phyloP scores from a whole-genome alignment of 1,284 basidiomycete genomes.

The Austroboletus novae-zelandiae region DNA sequence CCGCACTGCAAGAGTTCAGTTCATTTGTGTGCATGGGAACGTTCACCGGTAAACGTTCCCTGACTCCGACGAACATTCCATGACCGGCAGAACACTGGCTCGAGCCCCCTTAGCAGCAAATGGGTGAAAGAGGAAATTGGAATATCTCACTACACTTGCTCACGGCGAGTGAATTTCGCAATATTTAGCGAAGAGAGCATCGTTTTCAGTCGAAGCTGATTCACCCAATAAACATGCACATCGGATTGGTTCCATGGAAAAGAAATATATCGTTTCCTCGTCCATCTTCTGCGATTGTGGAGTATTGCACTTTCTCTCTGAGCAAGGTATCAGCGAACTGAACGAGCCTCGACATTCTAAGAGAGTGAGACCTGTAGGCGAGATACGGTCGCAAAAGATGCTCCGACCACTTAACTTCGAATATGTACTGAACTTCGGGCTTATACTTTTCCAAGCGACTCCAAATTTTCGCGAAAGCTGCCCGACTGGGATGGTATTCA shows the following conservation, averaged over 20 bases:
- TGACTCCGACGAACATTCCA: too few relatives aligned
- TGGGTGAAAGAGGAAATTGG: background rate
- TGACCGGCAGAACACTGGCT: too few relatives aligned
- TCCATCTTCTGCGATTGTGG: conserved; percentile 4
- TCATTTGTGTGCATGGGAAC: too few relatives aligned
- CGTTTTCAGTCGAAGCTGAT: conserved; percentile 9
- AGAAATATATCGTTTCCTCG: conserved; percentile 15
- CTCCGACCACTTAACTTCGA: conserved; percentile 15
- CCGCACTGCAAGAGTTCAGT: too few relatives aligned
- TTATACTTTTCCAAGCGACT: conserved; percentile 10
- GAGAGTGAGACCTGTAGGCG: conserved; percentile 8
- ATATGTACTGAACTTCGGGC: conserved; percentile 15
- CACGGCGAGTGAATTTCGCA: conserved; percentile 16
- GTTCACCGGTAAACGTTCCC: too few relatives aligned
- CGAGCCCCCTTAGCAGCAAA: conserved; percentile 5
- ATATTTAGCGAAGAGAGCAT: conserved; percentile 18
- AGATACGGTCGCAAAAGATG: conserved; percentile 10
- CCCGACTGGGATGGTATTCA: background rate
- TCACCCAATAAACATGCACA: conserved; percentile 16
- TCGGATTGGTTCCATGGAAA: conserved; percentile 19
- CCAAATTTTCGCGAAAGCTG: conserved; percentile 14
- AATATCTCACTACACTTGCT: conserved; percentile 10
- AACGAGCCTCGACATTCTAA: background rate
- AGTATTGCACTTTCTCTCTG: conserved; percentile 13
- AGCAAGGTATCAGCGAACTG: background rate